Evolutionary conservation across 116 monocot species (phyloP), one percentile per base, ranked within the genome.

Genomic region (Iris pallida): DNA sequence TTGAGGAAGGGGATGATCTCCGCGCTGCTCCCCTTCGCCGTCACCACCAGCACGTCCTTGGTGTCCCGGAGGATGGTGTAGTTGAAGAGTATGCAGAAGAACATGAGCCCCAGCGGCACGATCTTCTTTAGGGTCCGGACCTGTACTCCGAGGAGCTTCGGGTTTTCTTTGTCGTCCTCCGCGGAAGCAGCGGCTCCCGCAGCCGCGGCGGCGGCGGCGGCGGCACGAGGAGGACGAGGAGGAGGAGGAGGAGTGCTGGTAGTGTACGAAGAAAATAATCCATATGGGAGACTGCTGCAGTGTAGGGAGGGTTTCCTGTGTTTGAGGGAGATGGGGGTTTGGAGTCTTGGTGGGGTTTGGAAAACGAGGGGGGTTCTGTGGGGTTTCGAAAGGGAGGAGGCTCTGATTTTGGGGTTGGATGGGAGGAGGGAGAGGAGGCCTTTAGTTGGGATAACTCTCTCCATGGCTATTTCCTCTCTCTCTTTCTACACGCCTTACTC

Each of bases 41-140:
- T 89, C 61, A 89, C 89, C 46, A 93, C 93, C 58, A 93, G 61
- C 59, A 93, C 93, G 68, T 93, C 93, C 81, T 93, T 93, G 18
- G 93, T 93, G 63, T 89, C 93, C 55, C 93, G 77, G 17, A 93
- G 69, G 16, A 93, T 89, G 6, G 93, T 93, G 65, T 93, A 93
- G 68, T 93, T 93, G 86, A 93, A 93, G 8, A 93, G 84, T 41
- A 89, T 93, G 77, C 93, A 93, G 68, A 93, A 93, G 82, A 93
- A 93, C 93, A 93, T 93, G 7, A 89, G 47, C 65, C 93, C 93
- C 4, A 93, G 82, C 7, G 93, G 93, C 5, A 93, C 65, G 20
- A 93, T 87, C 78, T 93, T 93, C 80, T 82, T 89, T 61, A 93
- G 65, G 20, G 93, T 93, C 71, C 20, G 40, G 6, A 80, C 2